Evolutionary conservation across 2,329 filamentous ascomycete species (phyloP).

Genomic region (Harringtonia aguacate): DNA sequence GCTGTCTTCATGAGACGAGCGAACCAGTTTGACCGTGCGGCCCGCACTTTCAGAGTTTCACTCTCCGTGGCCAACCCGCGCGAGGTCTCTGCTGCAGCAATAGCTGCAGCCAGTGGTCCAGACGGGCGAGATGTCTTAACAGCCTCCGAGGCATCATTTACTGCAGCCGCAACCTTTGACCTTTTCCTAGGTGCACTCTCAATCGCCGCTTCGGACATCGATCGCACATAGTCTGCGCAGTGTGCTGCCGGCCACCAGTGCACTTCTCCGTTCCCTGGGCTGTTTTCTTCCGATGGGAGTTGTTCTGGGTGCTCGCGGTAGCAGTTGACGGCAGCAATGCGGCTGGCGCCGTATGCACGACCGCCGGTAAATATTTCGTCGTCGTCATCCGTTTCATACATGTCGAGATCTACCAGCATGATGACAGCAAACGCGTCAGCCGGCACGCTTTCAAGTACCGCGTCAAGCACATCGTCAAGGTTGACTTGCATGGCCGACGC

Average conservation of each 20-base stretch:
- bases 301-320: constrained; percentile 50
- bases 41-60: neutral
- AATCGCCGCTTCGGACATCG: constrained; percentile 17
- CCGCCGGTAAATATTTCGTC: constrained; percentile 59
- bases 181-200: neutral
- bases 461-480: constrained; percentile 50
- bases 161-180: no score
- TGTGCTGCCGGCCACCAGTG: constrained; percentile 59
- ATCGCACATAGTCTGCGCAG: constrained; percentile 39
- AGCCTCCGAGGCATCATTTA: neutral
- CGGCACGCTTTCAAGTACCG: constrained; percentile 40
- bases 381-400: constrained; percentile 45
- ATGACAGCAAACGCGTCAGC: constrained; percentile 47
- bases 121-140: no score
- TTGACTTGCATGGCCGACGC: constrained; percentile 42
- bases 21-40: constrained; percentile 33
- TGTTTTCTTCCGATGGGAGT: neutral
- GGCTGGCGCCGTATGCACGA: constrained; percentile 52
- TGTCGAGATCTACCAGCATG: constrained; percentile 48
- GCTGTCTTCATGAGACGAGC: constrained; percentile 45
- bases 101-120: no score
- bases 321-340: constrained; percentile 50
- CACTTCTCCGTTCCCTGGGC: constrained; percentile 23
- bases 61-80: neutral
- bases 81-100: neutral